These are phyloP conservation scores for Asterionellopsis glacialis DNA, from an alignment of 108 stramenopile genomes.

Conservation along the genomic window DNA sequence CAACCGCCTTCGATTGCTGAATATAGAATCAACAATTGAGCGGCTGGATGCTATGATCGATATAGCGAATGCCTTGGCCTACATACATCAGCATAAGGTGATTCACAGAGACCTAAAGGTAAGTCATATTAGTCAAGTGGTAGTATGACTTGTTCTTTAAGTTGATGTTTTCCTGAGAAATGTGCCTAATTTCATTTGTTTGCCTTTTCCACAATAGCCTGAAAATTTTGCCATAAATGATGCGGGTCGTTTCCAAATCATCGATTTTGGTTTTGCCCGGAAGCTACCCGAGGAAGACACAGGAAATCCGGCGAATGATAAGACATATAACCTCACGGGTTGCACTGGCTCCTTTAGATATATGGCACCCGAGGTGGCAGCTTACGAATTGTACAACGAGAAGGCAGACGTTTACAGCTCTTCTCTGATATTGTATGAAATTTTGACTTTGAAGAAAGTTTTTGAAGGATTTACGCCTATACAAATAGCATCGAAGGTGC, in stretches of 20 bases:
- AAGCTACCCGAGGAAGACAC: slow-evolving; percentile 43
- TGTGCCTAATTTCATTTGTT: too few species aligned
- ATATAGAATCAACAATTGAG: neutral
- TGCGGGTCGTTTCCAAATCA: slow-evolving; percentile 51
- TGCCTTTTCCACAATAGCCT: slow-evolving; percentile 13
- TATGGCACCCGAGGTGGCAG: slow-evolving; percentile 43
- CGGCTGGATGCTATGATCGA: slow-evolving; percentile 15
- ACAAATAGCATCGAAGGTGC: too few species aligned
- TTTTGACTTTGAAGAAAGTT: slow-evolving; percentile 42
- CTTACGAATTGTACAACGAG: slow-evolving; percentile 68
- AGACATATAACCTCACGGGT: slow-evolving; percentile 56
- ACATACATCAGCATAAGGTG: slow-evolving; percentile 34
- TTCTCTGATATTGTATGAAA: slow-evolving; percentile 66
- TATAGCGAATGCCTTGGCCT: slow-evolving; percentile 36
- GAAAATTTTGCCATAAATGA: slow-evolving; percentile 64
- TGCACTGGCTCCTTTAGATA: slow-evolving; percentile 71
- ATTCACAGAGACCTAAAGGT: slow-evolving; percentile 62
- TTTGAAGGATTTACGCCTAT: slow-evolving; percentile 6
- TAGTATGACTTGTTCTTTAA: too few species aligned
- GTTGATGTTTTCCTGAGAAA: too few species aligned
- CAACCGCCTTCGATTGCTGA: neutral
- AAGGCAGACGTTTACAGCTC: slow-evolving; percentile 67
- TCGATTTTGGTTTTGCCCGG: slow-evolving; percentile 67
- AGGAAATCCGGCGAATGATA: slow-evolving; percentile 16
- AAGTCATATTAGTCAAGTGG: slow-evolving; percentile 54